These are phyloP conservation scores for Populus euphratica DNA, from an alignment of 345 rosid species.

Conservation along the genomic window DNA sequence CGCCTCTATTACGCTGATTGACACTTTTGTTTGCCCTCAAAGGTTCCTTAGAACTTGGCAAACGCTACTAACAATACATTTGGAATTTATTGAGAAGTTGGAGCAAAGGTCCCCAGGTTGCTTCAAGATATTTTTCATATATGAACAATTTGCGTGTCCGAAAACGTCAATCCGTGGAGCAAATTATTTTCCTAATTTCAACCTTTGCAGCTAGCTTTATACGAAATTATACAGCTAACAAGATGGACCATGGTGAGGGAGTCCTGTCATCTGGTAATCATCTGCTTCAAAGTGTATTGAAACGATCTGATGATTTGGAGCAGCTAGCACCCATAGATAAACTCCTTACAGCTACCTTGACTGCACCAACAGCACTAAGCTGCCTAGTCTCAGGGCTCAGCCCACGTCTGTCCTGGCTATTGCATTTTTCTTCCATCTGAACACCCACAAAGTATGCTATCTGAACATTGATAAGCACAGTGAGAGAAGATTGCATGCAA, in stretches of 20 bases:
- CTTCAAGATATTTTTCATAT: background rate
- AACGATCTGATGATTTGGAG: slow-evolving; percentile 31
- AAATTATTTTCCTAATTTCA: background rate
- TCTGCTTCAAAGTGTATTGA: slow-evolving; percentile 19
- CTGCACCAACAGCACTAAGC: slow-evolving; percentile 72
- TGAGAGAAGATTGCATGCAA: background rate
- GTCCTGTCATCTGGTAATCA: background rate
- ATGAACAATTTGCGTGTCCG: background rate
- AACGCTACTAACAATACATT: too few species aligned
- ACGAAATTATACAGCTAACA: background rate
- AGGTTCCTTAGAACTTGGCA: too few species aligned
- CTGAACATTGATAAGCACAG: slow-evolving; percentile 34
- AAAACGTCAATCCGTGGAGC: background rate
- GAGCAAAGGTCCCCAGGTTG: too few species aligned
- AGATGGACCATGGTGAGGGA: background rate
- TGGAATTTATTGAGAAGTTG: too few species aligned
- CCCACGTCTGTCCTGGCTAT: slow-evolving; percentile 35
- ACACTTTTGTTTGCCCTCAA: too few species aligned
- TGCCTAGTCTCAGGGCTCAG: slow-evolving; percentile 74
- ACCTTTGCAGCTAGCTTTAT: background rate
- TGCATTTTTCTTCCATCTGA: slow-evolving; percentile 58
- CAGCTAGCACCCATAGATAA: slow-evolving; percentile 44
- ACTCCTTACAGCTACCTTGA: slow-evolving; percentile 82
- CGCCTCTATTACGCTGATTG: too few species aligned
- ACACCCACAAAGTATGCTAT: slow-evolving; percentile 77